Evolutionary conservation across 73 alveolate species (phyloP).

Genomic region (Tetrahymena malaccensis): DNA sequence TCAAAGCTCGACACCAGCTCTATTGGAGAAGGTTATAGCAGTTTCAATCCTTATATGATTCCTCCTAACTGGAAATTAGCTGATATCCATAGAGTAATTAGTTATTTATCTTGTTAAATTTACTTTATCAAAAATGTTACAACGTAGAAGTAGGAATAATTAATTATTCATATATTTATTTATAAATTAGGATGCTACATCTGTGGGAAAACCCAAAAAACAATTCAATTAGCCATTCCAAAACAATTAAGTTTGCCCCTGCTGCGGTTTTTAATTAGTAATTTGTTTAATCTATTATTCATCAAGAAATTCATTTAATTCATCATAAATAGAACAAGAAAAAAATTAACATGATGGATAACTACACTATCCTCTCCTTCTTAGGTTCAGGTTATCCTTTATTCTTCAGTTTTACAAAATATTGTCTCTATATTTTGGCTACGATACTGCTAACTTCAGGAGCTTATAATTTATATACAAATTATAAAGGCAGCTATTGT

Average conservation of each 20-base stretch:
- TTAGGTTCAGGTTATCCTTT: constrained; percentile 38
- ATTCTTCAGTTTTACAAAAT: constrained; percentile 15
- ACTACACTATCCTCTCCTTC: constrained; percentile 1
- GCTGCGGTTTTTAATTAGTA: constrained; percentile 10
- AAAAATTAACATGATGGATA: not conserved
- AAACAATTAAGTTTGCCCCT: constrained; percentile 1
- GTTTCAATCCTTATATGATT: not conserved
- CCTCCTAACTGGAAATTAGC: constrained; percentile 26
- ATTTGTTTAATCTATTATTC: not conserved
- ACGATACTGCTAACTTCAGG: constrained; percentile 3
- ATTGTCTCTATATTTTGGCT: not conserved
- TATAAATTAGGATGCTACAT: not conserved
- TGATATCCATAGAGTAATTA: not conserved
- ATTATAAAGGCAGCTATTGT: constrained; percentile 13
- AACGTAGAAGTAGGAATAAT: not conserved
- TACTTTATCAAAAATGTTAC: not conserved
- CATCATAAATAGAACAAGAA: not conserved
- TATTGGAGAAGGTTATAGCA: not conserved
- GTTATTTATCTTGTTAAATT: not conserved
- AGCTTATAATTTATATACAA: not conserved
- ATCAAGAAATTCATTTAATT: not conserved
- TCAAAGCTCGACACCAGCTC: not conserved
- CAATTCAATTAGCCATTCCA: not conserved
- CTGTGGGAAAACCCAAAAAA: not conserved
- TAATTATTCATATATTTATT: not conserved